Evolutionary conservation across 768 basidiomycete species (phyloP).

Genomic region (Cystofilobasidium bisporidii): DNA sequence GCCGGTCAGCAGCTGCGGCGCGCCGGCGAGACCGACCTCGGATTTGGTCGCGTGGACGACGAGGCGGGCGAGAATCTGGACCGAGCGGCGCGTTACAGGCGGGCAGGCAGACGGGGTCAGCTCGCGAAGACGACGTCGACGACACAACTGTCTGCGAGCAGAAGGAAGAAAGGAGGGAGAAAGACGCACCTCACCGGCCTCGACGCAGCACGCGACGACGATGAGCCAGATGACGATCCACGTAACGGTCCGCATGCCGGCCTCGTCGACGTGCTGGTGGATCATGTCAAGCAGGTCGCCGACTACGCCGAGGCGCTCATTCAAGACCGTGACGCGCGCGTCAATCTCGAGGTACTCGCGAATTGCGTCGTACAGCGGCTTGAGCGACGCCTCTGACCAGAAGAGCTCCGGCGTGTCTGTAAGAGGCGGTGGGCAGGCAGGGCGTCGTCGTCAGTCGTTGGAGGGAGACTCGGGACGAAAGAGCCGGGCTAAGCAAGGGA

Average conservation of each 20-base stretch:
- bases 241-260: slow-evolving; percentile 44
- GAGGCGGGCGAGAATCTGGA: slow-evolving; percentile 69
- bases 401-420: slow-evolving; percentile 82
- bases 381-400: slow-evolving; percentile 86
- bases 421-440: not conserved
- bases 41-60: slow-evolving; percentile 52
- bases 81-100: no score
- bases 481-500: not conserved
- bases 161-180: not conserved
- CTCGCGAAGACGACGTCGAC: no score
- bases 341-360: slow-evolving; percentile 91
- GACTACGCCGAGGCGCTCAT: slow-evolving; percentile 76
- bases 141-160: no score
- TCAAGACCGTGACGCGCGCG: slow-evolving; percentile 68
- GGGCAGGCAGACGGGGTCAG: not conserved
- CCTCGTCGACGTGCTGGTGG: slow-evolving; percentile 83
- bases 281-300: slow-evolving; percentile 87
- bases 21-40: not conserved
- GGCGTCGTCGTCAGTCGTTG: not conserved
- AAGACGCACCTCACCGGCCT: slow-evolving; percentile 47
- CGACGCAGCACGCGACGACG: slow-evolving; percentile 69
- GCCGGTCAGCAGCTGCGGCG: no score
- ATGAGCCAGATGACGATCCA: slow-evolving; percentile 64
- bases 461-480: not conserved
- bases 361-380: slow-evolving; percentile 81